Evolutionary conservation across 306 rosid species (phyloP), one percentile per base, ranked within the genome.

Genomic region (Vicia villosa): DNA sequence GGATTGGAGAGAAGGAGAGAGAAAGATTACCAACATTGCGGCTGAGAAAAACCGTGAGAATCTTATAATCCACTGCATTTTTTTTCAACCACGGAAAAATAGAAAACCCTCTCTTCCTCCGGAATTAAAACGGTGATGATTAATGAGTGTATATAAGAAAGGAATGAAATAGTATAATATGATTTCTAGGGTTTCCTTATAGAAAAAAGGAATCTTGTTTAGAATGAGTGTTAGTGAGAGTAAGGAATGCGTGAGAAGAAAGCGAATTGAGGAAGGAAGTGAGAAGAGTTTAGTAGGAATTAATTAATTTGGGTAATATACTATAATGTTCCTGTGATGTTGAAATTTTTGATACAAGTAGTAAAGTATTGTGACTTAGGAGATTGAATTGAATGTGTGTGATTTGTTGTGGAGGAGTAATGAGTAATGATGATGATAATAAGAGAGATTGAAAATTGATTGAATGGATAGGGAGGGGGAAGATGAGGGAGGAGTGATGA

Each of bases 1-100:
- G 0, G 96, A 86, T 60, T 86, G 96, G 11, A 89, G 81, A 52
- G 96, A 89, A 3, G 96, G 96, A 36, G 88, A 86, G 28, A 89
- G 77, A 61, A 89, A 30, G 19, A 89, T 75, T 77, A 81, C 41
- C 17, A 82, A 57, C 92, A 86, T 85, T 75, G 87, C 92, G 14
- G 88, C 87, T 20, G 90, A 83, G 70, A 86, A 72, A 60, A 89
- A 66, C 12, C 87, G 85, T 0, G 96, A 85, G 8, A 89, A 78
- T 72, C 72, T 75, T 81, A 83, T 75, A 34, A 85, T 63, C 92
- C 84, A 83, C 54, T 79, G 52, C 96, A 89, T 89, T 65, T 57
- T 59, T 34, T 4, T 14, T 57, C 32, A 0, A 3, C 4, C 24
- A 16, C 54, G 11, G 4, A 8, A 6, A 14, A 54, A 37, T 17